A percentile compares a stretch with the other conserved stretches of the same genome.
Conservation (phyloP, 768 basidiomycete genomes). For the Naganishia vishniacii region DNA sequence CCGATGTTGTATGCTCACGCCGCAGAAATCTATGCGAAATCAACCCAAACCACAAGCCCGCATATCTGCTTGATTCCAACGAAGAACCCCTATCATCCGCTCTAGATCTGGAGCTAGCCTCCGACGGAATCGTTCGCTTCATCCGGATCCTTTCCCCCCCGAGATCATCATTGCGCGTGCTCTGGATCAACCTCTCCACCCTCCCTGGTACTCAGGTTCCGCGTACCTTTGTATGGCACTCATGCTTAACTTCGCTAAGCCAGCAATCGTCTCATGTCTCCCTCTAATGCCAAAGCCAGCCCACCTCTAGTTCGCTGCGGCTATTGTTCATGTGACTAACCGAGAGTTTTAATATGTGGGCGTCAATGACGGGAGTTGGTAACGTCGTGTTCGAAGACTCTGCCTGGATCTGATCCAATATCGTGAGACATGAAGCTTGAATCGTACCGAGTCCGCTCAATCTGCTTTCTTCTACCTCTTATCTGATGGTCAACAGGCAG, state of each 20-base stretch:
- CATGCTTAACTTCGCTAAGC: constrained; percentile 3
- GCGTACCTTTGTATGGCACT: not conserved
- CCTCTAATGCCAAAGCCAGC: not conserved
- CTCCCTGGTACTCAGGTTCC: not conserved
- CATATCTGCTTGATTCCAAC: not conserved
- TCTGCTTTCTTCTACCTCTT: too few relatives aligned
- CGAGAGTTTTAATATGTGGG: not conserved
- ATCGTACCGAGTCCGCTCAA: too few relatives aligned
- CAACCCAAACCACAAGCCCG: not conserved
- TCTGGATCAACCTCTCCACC: not conserved
- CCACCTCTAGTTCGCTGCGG: too few relatives aligned
- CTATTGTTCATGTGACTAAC: too few relatives aligned
- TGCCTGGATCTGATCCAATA: not conserved
- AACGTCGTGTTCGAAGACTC: not conserved
- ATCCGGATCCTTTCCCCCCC: not conserved
- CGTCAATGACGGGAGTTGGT: not conserved
- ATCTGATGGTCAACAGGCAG: not conserved
- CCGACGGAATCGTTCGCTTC: too few relatives aligned
- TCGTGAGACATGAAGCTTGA: not conserved
- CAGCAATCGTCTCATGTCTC: not conserved
- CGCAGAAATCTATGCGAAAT: not conserved
- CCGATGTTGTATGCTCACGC: not conserved
- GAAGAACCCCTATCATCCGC: not conserved
- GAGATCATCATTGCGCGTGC: not conserved
- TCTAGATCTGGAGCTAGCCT: not conserved